These are phyloP conservation scores for Scleroderma citrinum DNA, from an alignment of 768 basidiomycete species.

Conservation along the genomic window DNA sequence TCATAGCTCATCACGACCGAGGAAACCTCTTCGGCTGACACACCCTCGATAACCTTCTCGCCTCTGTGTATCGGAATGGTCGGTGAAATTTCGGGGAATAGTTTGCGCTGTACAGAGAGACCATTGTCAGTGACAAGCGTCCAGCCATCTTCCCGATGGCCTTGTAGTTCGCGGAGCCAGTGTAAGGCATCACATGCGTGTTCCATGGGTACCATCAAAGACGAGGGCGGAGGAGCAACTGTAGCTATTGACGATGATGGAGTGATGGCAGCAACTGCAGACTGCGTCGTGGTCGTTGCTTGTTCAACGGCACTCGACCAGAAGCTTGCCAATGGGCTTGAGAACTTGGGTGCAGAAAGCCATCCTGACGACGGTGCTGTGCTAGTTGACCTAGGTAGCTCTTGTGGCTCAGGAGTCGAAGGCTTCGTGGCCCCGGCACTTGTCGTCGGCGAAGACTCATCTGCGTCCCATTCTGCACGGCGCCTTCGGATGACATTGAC, in stretches of 20 bases:
- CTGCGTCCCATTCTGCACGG: conserved; percentile 67
- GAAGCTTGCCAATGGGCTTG: conserved; percentile 66
- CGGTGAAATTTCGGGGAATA: conserved; percentile 72
- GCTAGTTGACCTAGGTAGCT: conserved; percentile 5
- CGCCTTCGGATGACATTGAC: conserved; percentile 62
- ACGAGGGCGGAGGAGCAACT: conserved; percentile 39
- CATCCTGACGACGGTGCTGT: conserved; percentile 31
- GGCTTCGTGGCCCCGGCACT: conserved; percentile 12
- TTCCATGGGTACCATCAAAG: conserved; percentile 67
- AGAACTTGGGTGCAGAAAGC: conserved; percentile 57
- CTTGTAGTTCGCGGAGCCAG: conserved; percentile 71
- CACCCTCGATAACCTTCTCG: conserved; percentile 87
- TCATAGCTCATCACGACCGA: conserved; percentile 63
- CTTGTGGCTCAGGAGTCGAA: conserved; percentile 14
- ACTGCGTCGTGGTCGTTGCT: conserved; percentile 66
- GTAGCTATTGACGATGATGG: conserved; percentile 40
- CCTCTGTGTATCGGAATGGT: conserved; percentile 82
- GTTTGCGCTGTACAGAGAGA: conserved; percentile 66
- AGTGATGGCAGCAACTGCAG: conserved; percentile 72
- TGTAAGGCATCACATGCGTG: conserved; percentile 78
- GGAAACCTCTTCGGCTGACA: conserved; percentile 88
- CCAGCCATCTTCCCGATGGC: conserved; percentile 62
- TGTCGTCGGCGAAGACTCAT: conserved; percentile 26
- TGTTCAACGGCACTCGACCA: conserved; percentile 73
- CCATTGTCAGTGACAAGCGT: conserved; percentile 70